These are phyloP conservation scores for Protea cynaroides DNA, from an alignment of 164 flowering plant genomes.

Conservation along the genomic window DNA sequence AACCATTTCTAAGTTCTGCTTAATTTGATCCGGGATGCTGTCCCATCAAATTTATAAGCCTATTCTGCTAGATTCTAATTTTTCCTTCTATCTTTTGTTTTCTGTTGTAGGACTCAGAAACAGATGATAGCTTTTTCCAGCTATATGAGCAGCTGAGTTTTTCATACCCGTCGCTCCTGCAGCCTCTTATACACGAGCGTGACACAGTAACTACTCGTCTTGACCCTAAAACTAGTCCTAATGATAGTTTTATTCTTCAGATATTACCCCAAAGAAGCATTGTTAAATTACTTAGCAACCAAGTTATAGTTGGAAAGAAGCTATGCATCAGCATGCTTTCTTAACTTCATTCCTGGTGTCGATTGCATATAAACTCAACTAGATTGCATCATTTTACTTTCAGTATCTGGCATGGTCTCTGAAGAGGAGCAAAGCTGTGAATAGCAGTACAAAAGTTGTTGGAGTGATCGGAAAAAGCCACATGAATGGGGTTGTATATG, in stretches of 20 bases:
- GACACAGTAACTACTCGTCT: conserved; percentile 50
- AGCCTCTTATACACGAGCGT: conserved; percentile 84
- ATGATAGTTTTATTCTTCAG: too few relatives aligned
- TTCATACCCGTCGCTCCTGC: conserved; percentile 79
- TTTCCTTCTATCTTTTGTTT: background rate
- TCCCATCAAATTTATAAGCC: background rate
- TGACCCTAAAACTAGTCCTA: background rate
- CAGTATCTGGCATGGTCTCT: conserved; percentile 94
- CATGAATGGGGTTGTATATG: conserved; percentile 87
- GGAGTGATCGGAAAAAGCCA: conserved; percentile 94
- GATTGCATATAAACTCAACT: background rate
- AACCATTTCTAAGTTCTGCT: background rate
- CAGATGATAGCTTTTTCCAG: conserved; percentile 47
- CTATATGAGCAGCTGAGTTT: conserved; percentile 66
- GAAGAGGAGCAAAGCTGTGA: conserved; percentile 92
- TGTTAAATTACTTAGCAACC: too few relatives aligned
- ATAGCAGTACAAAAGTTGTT: conserved; percentile 63
- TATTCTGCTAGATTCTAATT: background rate
- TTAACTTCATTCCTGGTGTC: background rate
- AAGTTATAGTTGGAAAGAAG: background rate
- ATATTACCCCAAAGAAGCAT: too few relatives aligned
- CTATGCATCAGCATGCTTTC: too few relatives aligned
- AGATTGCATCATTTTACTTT: conserved; percentile 9
- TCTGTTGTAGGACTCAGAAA: conserved; percentile 38
- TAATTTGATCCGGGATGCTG: background rate